Base-by-base conservation (phyloP, 2,329 filamentous ascomycete species). In the Aureobasidium lini region DNA sequence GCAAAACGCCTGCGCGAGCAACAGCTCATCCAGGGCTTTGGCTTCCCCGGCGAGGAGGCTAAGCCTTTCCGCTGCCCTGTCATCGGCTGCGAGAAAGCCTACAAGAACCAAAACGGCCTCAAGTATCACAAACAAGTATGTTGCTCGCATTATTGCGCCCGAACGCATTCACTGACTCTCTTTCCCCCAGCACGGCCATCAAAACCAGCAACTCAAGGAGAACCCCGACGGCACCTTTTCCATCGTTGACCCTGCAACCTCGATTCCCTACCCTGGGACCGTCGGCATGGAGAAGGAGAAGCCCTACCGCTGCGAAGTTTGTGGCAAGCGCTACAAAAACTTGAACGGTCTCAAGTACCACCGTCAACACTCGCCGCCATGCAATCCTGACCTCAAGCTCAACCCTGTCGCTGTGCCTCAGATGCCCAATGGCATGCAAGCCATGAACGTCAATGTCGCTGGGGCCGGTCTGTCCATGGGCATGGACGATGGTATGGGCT, bases 261-360 rank as follows among this genome's bases (percentile, higher is more conserved):
- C 89, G 31, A 84, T 90, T 1, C 94, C 94, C 0, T 99, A 97
- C 65, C 94, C 94, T 0, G 94, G 94, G 34, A 97, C 94, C 1
- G 79, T 96, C 37, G 94, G 94, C n/a, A 99, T 99, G 94, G 94
- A 99, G 76, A 99, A 97, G 73, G 93, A 97, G 78, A 99, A 99
- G 78, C 94, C 94, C 2, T 97, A 97, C 73, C 92, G 92, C 70
- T 99, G 94, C 73, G 92, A 97, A 65, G 88, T 91, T 10, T 99
- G 94, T 71, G 92, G 93, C 68, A 99, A 99, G 79, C 88, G 94
- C 56, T 99, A 99, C 78, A 99, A 99, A 85, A 99, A 99, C 71
- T 75, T 99, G 62, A 99, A 99, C 74, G 94, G 94, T 6, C 83
- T 99, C 63, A 99, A 99, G 84, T 99, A 99, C 71, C 85, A 88